Conservation (phyloP, 2,329 filamentous ascomycete species). For the Monilinia aucupariae region DNA sequence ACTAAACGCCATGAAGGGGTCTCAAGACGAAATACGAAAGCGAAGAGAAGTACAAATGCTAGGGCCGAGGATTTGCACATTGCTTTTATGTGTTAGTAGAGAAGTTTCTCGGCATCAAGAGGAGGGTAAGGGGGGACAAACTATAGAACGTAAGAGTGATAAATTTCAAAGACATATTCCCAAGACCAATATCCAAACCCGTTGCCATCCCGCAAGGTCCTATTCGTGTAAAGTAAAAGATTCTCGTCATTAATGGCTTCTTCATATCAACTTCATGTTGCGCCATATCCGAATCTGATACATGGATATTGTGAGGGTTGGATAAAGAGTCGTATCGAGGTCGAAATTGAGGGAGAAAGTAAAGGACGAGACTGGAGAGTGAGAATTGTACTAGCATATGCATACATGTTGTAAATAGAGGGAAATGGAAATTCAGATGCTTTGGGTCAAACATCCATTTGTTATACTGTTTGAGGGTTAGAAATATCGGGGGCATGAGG, state of each 20-base stretch:
- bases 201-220: conserved; percentile 89
- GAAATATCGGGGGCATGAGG: not conserved
- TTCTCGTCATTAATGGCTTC: conserved; percentile 68
- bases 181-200: conserved; percentile 89
- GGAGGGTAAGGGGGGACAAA: conserved; percentile 40
- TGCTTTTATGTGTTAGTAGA: conserved; percentile 42
- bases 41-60: conserved; percentile 91
- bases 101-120: not conserved
- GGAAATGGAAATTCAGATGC: conserved; percentile 85
- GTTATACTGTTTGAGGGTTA: conserved; percentile 65
- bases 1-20: conserved; percentile 80
- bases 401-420: conserved; percentile 87
- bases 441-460: conserved; percentile 98
- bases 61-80: conserved; percentile 99
- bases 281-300: conserved; percentile 30
- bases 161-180: conserved; percentile 92
- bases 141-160: conserved; percentile 96
- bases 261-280: conserved; percentile 32
- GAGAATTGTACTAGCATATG: conserved; percentile 95
- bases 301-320: conserved; percentile 33
- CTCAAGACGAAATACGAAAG: conserved; percentile 89
- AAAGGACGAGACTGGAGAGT: conserved; percentile 72
- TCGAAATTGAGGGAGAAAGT: conserved; percentile 74
- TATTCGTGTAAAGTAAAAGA: conserved; percentile 89
- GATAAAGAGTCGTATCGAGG: conserved; percentile 47